phyloP scores from a whole-genome alignment of 306 rosid species.

The Prunus salicina region DNA sequence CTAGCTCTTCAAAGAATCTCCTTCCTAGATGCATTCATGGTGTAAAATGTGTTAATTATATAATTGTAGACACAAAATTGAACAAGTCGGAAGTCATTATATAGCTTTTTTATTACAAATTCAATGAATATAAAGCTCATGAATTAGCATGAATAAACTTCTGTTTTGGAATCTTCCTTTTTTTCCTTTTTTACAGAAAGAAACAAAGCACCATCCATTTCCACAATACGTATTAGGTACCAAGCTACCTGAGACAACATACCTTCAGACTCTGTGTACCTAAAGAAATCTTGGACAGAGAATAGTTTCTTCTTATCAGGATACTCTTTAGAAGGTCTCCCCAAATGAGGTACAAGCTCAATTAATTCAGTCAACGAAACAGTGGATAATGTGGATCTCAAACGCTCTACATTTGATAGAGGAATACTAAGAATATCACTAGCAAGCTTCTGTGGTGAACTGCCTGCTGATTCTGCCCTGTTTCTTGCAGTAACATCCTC shows the following conservation, averaged over 20 bases:
- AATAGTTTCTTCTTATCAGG: slow-evolving; percentile 94
- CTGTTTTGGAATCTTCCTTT: background rate
- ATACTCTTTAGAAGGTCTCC: slow-evolving; percentile 75
- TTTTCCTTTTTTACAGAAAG: background rate
- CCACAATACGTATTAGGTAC: background rate
- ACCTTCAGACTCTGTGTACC: slow-evolving; percentile 99
- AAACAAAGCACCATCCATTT: slow-evolving; percentile 22
- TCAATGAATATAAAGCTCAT: background rate
- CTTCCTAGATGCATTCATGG: slow-evolving; percentile 55
- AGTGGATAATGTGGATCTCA: slow-evolving; percentile 82
- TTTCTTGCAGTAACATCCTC: slow-evolving; percentile 41
- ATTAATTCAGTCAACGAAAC: slow-evolving; percentile 82
- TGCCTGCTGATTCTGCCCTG: slow-evolving; percentile 61
- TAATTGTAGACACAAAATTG: slow-evolving; percentile 11
- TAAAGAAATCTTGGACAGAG: slow-evolving; percentile 96
- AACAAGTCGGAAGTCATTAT: background rate
- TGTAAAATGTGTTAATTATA: slow-evolving; percentile 19
- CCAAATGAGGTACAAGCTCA: slow-evolving; percentile 87
- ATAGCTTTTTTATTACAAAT: background rate
- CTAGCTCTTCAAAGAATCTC: slow-evolving; percentile 97
- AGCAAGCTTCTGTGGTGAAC: slow-evolving; percentile 79
- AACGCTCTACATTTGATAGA: slow-evolving; percentile 93
- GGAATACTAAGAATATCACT: slow-evolving; percentile 80
- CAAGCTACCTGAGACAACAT: slow-evolving; percentile 23
- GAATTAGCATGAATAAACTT: background rate